Base-by-base conservation (phyloP, 257 asterid species). In the Schizonepeta tenuifolia region DNA sequence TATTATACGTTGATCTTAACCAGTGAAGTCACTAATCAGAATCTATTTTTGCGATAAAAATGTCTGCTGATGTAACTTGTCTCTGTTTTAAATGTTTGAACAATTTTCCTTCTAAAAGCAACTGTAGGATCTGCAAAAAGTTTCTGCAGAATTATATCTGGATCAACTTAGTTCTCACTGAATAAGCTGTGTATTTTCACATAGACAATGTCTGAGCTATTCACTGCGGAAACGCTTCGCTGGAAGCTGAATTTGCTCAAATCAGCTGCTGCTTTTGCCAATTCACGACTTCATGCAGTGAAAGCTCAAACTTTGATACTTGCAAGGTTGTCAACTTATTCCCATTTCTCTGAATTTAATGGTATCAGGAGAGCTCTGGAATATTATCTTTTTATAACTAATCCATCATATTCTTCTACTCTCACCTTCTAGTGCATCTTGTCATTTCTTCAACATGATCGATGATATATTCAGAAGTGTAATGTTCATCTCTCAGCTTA, bases 211-310 rank as follows among this genome's bases (percentile, higher is more conserved):
- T 86, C 86, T 74, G 78, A 81, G 65, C 71, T 68, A 26, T 75
- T 86, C 74, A 80, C 80, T 33, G 78, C 8, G 43, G 92, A 90
- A 71, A 78, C 89, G 11, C 82, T 88, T 69, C 41, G 55, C 6
- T 90, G 96, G 95, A 89, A 83, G 86, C 87, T 90, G 73, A 77
- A 80, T 72, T 76, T 93, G 81, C 85, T 93, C 26, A 86, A 90
- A 78, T 84, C 95, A 56, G 97, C 87, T 59, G 88, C 91, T 55
- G 75, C 86, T 53, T 93, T 56, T 74, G 87, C 90, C 70, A 93
- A 87, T 79, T 93, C 97, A 67, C 90, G 97, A 10, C 97, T 90
- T 65, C 96, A 90, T 83, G 93, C 98, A 57, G 92, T 93, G 73
- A 93, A 83, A 85, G 90, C 96, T 82, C 85, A 86, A 67, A 87